These are phyloP conservation scores for Cicer pinnatifidum DNA, from an alignment of 306 rosid genomes.

Conservation along the genomic window DNA sequence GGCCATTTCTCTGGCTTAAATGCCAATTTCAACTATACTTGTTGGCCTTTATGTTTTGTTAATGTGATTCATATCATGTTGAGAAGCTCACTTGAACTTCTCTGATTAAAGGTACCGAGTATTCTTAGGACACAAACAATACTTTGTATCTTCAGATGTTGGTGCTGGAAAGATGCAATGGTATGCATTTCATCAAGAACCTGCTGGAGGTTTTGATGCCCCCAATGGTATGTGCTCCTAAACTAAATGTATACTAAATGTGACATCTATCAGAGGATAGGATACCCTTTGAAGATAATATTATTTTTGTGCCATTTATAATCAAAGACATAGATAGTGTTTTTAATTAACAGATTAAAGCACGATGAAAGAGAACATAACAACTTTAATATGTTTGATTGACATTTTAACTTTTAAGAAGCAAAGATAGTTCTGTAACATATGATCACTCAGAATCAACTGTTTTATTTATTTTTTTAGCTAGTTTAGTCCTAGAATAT, in stretches of 20 bases:
- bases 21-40: slow-evolving; percentile 26
- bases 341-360: too few species aligned
- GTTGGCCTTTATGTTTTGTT: slow-evolving; percentile 1
- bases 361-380: background rate
- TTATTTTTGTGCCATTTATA: background rate
- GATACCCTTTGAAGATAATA: background rate
- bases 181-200: slow-evolving; percentile 91
- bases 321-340: background rate
- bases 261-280: slow-evolving; percentile 17
- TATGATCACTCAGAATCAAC: too few species aligned
- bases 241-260: slow-evolving; percentile 41
- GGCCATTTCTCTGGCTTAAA: slow-evolving; percentile 7
- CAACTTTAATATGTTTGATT: background rate
- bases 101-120: slow-evolving; percentile 85
- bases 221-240: slow-evolving; percentile 58
- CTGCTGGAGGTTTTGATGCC: slow-evolving; percentile 76
- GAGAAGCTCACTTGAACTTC: slow-evolving; percentile 47
- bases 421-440: too few species aligned
- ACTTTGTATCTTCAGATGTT: slow-evolving; percentile 95
- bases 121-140: slow-evolving; percentile 97
- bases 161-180: slow-evolving; percentile 99
- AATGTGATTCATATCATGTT: slow-evolving; percentile 19
- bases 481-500: too few species aligned
- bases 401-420: too few species aligned
- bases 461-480: too few species aligned